phyloP scores from a whole-genome alignment of 805 yeast species.

The Priceomyces castillae region DNA sequence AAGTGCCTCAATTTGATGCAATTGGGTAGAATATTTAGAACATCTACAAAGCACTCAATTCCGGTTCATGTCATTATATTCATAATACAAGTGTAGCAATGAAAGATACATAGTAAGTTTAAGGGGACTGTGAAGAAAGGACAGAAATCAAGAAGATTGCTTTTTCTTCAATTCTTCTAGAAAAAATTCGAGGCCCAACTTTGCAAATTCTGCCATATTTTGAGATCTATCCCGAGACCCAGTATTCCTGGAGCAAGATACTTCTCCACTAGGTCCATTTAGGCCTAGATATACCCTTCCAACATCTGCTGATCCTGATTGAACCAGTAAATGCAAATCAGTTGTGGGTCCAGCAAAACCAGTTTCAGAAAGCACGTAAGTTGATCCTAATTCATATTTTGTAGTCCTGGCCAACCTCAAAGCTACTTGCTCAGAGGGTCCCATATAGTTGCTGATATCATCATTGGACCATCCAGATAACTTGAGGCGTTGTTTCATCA shows the following conservation, averaged over 20 bases:
- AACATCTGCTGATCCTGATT: conserved; percentile 29
- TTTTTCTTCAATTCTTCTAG: conserved; percentile 43
- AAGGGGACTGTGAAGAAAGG: not conserved
- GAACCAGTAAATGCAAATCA: conserved; percentile 37
- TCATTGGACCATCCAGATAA: conserved; percentile 75
- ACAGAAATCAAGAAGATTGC: too few relatives aligned
- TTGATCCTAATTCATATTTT: conserved; percentile 76
- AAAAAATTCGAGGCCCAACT: conserved; percentile 58
- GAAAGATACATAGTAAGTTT: too few relatives aligned
- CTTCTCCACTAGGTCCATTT: conserved; percentile 60
- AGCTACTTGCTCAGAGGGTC: conserved; percentile 77
- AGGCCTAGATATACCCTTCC: conserved; percentile 76
- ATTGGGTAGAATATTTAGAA: too few relatives aligned
- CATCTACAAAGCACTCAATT: too few relatives aligned
- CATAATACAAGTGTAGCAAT: too few relatives aligned
- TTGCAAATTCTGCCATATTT: conserved; percentile 79
- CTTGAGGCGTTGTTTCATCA: conserved; percentile 69
- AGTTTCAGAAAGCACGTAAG: conserved; percentile 78
- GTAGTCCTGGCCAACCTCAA: conserved; percentile 74
- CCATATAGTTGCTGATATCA: conserved; percentile 72
- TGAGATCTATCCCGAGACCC: conserved; percentile 49
- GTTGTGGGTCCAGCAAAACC: conserved; percentile 82
- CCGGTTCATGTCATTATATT: too few relatives aligned
- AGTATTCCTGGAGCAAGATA: conserved; percentile 46
- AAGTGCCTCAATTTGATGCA: too few relatives aligned